Conservation (phyloP, 495 filamentous ascomycete species). For the Lasiosphaeria ovina region DNA sequence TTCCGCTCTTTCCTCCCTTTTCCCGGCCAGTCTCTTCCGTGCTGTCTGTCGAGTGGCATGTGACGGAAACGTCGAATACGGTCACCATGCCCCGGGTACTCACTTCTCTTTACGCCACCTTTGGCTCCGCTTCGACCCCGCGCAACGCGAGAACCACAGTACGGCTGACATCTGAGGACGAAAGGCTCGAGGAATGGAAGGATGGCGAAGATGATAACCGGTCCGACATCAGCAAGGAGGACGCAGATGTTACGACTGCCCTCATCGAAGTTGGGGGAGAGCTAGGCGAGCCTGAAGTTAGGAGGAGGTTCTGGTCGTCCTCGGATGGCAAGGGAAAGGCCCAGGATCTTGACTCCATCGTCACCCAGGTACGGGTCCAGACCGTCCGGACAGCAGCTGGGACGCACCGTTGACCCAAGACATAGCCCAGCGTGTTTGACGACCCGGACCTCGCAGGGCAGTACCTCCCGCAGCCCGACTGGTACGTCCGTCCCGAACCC, state of each 20-base stretch:
- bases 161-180: slow-evolving; percentile 9
- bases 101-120: slow-evolving; percentile 20
- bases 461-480: slow-evolving; percentile 52
- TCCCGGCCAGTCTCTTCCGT: neutral
- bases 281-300: slow-evolving; percentile 16
- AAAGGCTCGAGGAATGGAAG: slow-evolving; percentile 24
- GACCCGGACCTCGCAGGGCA: slow-evolving; percentile 48
- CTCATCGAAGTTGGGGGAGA: slow-evolving; percentile 15
- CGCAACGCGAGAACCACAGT: slow-evolving; percentile 3
- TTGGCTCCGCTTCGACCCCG: slow-evolving; percentile 10
- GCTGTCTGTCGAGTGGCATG: neutral
- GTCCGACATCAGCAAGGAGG: slow-evolving; percentile 26
- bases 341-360: slow-evolving; percentile 18
- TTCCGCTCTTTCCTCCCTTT: neutral
- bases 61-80: no score
- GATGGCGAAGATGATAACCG: slow-evolving; percentile 17
- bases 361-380: slow-evolving; percentile 15
- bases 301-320: slow-evolving; percentile 18
- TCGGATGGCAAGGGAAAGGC: slow-evolving; percentile 13
- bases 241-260: slow-evolving; percentile 21
- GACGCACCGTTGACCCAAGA: neutral
- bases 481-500: slow-evolving; percentile 24
- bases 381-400: neutral
- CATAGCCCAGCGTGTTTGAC: slow-evolving; percentile 39
- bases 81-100: slow-evolving; percentile 11